phyloP scores from a whole-genome alignment of 1,284 basidiomycete species.

The Leccinum subrobustum region DNA sequence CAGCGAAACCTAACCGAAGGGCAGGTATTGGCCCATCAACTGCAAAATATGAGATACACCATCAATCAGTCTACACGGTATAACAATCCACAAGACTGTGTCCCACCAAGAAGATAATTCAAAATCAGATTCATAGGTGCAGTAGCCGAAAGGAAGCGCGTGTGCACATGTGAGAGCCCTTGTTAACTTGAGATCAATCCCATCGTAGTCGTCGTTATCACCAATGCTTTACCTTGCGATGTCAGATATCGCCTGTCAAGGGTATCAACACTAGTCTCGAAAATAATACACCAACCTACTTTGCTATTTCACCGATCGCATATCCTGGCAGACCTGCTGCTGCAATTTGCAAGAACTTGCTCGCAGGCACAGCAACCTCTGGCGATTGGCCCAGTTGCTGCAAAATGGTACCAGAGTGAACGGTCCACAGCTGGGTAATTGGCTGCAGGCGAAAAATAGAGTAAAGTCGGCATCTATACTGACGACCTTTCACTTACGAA shows the following conservation, averaged over 20 bases:
- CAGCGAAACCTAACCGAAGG: slow-evolving; percentile 27
- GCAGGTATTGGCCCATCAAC: slow-evolving; percentile 30
- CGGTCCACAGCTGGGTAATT: slow-evolving; percentile 24
- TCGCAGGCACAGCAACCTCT: slow-evolving; percentile 20
- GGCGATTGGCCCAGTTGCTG: slow-evolving; percentile 25
- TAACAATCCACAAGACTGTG: neutral
- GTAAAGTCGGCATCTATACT: neutral
- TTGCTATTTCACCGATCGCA: slow-evolving; percentile 30
- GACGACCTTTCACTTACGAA: slow-evolving; percentile 16
- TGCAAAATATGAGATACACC: slow-evolving; percentile 1
- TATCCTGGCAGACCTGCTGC: slow-evolving; percentile 29
- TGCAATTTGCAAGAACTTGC: slow-evolving; percentile 26
- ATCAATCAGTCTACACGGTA: neutral
- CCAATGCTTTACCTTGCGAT: slow-evolving; percentile 22
- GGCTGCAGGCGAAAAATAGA: slow-evolving; percentile 8
- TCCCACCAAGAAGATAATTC: slow-evolving; percentile 30
- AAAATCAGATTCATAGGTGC: slow-evolving; percentile 27
- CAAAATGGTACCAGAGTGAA: slow-evolving; percentile 21
- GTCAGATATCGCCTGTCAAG: slow-evolving; percentile 22
- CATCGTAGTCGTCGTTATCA: neutral
- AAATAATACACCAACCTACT: slow-evolving; percentile 12
- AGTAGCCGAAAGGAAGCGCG: slow-evolving; percentile 23
- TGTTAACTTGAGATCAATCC: neutral
- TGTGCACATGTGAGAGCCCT: slow-evolving; percentile 25
- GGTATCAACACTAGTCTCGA: slow-evolving; percentile 5